Evolutionary conservation across 2,329 filamentous ascomycete species (phyloP).

Genomic region (Celoporthe dispersa): DNA sequence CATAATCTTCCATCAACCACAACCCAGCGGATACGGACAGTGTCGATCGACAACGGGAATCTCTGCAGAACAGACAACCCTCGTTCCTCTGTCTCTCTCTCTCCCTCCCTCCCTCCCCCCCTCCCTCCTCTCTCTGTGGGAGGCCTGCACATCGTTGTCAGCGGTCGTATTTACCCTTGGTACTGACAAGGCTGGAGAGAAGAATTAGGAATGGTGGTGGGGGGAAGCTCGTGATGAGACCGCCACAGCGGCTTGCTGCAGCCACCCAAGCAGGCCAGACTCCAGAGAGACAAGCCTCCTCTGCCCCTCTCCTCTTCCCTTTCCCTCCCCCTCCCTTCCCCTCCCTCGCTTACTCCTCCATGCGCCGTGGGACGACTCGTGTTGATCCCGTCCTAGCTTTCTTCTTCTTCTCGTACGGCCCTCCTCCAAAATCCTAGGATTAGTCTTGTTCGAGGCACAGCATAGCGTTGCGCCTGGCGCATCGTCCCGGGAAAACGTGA

Average conservation of each 20-base stretch:
- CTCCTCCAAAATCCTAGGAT: not conserved
- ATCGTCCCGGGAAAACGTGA: not conserved
- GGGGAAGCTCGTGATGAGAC: constrained; percentile 18
- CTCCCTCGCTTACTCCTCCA: not conserved
- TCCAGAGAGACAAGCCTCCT: not conserved
- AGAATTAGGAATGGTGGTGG: not conserved
- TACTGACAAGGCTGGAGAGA: not conserved
- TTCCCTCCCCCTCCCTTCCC: not conserved
- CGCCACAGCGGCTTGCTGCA: constrained; percentile 27
- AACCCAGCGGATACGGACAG: constrained; percentile 21
- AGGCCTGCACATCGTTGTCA: not conserved
- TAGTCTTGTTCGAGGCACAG: not conserved
- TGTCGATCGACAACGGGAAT: not conserved
- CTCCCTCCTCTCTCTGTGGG: no score
- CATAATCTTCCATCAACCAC: constrained; percentile 14
- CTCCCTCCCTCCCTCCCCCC: no score
- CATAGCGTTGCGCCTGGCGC: not conserved
- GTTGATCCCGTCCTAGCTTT: not conserved
- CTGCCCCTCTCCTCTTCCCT: not conserved
- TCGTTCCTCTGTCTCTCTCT: not conserved
- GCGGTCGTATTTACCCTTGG: not conserved
- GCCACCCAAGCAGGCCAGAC: not conserved
- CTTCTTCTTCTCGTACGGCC: not conserved
- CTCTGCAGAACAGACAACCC: not conserved
- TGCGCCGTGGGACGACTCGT: not conserved